Evolutionary conservation across 2,329 filamentous ascomycete genomes (phyloP), one percentile per base, ranked within the genome.

Genomic region (Metarhizium robertsii): DNA sequence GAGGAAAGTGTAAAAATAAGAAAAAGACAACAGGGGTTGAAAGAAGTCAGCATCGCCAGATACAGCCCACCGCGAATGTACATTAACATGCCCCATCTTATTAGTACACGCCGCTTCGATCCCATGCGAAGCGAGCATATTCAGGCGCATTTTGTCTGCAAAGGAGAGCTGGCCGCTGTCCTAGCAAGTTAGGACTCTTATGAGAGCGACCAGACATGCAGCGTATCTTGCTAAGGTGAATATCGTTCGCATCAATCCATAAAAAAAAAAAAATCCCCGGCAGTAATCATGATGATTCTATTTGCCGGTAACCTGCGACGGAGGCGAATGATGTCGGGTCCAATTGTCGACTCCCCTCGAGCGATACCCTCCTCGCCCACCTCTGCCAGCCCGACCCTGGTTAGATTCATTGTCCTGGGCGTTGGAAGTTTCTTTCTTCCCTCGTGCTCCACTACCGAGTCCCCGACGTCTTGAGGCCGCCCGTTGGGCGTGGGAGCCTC

Each of bases 271-370:
- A 14, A 20, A 29, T 42, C n/a, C 8, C n/a, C 14, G 43, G 25
- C 45, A 2, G 45, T n/a, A 16, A 48, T n/a, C 29, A 50, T 34
- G 34, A 53, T 20, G 14, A 29, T 50, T 25, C 13, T 48, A 43
- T 53, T 48, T 45, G 30, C 53, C 43, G 29, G 54, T 53, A 8
- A 47, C 53, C 45, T 59, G 58, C 20, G 60, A 46, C 14, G 48
- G 56, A 16, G 57, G 47, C 14, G 50, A 45, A 13, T 54, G 54
- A 56, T 63, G 61, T 43, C 74, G 71, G 48, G 65, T 69, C 75
- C 75, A 77, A 56, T 64, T 71, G 5, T 76, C 73, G 13, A 71
- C 69, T 29, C 65, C 66, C 55, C 72, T 68, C 45, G 68, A 67
- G 38, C 75, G 70, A 57, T 73, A 76, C 20, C 63, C 63, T 47